Evolutionary conservation across 2,329 filamentous ascomycete species (phyloP), one percentile per base, ranked within the genome.

Genomic region (Aspergillus sp.): DNA sequence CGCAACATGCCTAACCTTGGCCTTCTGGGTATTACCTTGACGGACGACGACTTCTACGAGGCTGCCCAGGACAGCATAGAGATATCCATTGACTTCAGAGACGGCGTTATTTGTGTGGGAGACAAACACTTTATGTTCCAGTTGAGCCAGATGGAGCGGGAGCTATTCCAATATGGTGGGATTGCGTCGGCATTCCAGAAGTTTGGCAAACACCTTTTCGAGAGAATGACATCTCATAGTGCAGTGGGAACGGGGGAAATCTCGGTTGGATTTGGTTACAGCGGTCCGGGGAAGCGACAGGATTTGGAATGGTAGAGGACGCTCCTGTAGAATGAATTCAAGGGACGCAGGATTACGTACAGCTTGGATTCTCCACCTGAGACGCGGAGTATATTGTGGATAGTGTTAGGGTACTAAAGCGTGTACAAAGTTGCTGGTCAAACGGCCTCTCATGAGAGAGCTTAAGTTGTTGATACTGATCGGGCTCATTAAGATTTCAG

Each of bases 1-100:
- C 68, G 75, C 2, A 79, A 79, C 57, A 71, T 75, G 63, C 73
- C 76, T 0, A 76, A 65, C 33, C 59, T 79, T 0, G 76, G 77
- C 0, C 67, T 79, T 0, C 55, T 79, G 14, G 75, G 75, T 0
- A 74, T 79, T 45, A 65, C 62, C 2, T 68, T 79, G 11, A 47
- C 53, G 0, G 70, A 78, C 47, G 64, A 68, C 7, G 56, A 43
- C 0, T 77, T 79, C 55, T 77, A 69, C 50, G 64, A 70, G 3
- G 56, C 61, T 1, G 72, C 66, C 0, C 40, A 50, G 14, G 69
- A 76, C 42, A 71, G 73, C 0, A 49, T 49, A 0, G 62, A 65
- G 2, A 72, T 78, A 14, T 63, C 65, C 8, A 66, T 79, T 7
- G 66, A 77, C 45, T 51, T 75, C 3, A 14, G 30, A 4, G 22